A percentile compares a stretch with the other conserved stretches of the same genome.
These are phyloP conservation scores for Mrakia hoshinonis DNA, from an alignment of 768 basidiomycete genomes.

Conservation along the genomic window DNA sequence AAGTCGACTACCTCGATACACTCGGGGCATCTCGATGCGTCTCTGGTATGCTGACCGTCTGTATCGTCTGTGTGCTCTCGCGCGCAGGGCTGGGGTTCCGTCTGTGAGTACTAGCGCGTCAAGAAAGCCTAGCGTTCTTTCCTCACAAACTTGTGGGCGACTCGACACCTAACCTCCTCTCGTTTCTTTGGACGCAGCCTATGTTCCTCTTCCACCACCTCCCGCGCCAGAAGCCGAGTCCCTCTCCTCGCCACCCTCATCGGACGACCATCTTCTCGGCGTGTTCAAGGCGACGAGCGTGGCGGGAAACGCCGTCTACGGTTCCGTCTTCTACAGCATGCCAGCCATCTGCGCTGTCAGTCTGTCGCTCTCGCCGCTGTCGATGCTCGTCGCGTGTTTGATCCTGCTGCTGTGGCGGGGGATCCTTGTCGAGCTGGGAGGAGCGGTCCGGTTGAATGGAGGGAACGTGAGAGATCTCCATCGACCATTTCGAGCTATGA, in stretches of 20 bases:
- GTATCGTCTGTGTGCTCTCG: background rate
- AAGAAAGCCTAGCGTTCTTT: too few species aligned
- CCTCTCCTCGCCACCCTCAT: constrained; percentile 40
- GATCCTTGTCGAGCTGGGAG: constrained; percentile 62
- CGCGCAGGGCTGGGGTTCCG: constrained; percentile 51
- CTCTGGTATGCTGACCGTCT: too few species aligned
- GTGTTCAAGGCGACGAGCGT: constrained; percentile 45
- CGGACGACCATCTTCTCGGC: constrained; percentile 46
- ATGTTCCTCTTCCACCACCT: constrained; percentile 19
- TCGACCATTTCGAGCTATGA: too few species aligned
- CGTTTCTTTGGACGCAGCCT: constrained; percentile 26
- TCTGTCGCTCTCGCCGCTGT: constrained; percentile 51
- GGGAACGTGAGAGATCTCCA: constrained; percentile 45
- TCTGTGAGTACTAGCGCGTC: constrained; percentile 41
- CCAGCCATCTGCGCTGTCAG: constrained; percentile 55
- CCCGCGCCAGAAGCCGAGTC: background rate
- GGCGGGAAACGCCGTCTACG: constrained; percentile 57
- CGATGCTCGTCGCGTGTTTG: constrained; percentile 55
- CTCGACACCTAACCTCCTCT: constrained; percentile 45
- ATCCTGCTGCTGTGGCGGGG: constrained; percentile 64
- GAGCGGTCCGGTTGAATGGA: constrained; percentile 60
- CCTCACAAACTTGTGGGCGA: too few species aligned
- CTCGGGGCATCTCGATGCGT: too few species aligned
- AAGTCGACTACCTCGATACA: too few species aligned
- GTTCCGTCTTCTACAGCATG: constrained; percentile 53